Evolutionary conservation across 129 eudicot genomes (phyloP).

Genomic region (Gnaphalium uliginosum): DNA sequence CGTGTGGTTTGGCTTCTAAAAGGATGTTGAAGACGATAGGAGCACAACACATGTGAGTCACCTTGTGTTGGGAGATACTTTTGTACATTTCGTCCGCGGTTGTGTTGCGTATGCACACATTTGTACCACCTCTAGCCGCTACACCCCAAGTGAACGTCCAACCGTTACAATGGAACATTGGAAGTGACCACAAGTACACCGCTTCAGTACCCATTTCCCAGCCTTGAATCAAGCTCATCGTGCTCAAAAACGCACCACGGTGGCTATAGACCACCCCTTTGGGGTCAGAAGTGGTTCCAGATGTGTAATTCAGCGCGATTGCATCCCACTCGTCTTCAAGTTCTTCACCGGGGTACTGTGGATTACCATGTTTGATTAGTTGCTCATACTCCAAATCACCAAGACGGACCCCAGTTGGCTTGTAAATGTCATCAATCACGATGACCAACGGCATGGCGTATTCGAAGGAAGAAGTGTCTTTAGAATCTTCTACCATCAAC

Average conservation of each 20-base stretch:
- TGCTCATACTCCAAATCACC: slow-evolving; percentile 69
- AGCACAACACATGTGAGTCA: slow-evolving; percentile 79
- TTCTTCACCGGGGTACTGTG: slow-evolving; percentile 36
- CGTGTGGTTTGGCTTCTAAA: slow-evolving; percentile 48
- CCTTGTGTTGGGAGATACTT: slow-evolving; percentile 44
- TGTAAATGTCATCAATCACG: slow-evolving; percentile 60
- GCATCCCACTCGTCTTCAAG: slow-evolving; percentile 62
- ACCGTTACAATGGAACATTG: slow-evolving; percentile 80
- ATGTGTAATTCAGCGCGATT: slow-evolving; percentile 58
- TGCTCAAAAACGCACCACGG: slow-evolving; percentile 59
- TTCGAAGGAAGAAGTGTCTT: background rate
- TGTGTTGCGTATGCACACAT: slow-evolving; percentile 61
- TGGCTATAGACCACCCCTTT: slow-evolving; percentile 75
- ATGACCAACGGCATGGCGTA: slow-evolving; percentile 51
- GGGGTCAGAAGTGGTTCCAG: slow-evolving; percentile 67
- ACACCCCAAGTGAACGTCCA: slow-evolving; percentile 79
- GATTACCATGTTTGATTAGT: slow-evolving; percentile 49
- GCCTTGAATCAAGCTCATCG: slow-evolving; percentile 52
- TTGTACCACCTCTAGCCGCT: slow-evolving; percentile 72
- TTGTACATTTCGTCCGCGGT: slow-evolving; percentile 44
- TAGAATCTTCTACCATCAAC: slow-evolving; percentile 29
- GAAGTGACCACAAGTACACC: slow-evolving; percentile 67
- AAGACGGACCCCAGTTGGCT: slow-evolving; percentile 57
- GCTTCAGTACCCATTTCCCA: slow-evolving; percentile 62
- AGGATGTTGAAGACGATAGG: slow-evolving; percentile 59